These are phyloP conservation scores for Talaromyces sp. DNA, from an alignment of 2,329 filamentous ascomycete species.

Conservation along the genomic window DNA sequence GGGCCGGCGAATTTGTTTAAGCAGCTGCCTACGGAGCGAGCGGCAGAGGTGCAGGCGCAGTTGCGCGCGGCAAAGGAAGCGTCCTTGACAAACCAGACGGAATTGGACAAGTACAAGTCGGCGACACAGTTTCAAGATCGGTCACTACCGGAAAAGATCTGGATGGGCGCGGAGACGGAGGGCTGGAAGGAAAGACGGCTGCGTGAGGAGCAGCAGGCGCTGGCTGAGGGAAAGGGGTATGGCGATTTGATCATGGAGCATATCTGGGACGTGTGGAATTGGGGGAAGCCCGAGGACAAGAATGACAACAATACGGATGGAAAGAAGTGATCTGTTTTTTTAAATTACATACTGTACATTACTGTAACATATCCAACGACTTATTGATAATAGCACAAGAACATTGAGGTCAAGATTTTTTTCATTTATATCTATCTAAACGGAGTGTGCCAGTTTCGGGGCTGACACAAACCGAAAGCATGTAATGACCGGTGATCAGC, in stretches of 20 bases:
- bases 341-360: neutral
- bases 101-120: conserved; percentile 30
- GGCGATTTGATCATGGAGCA: conserved; percentile 43
- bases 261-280: conserved; percentile 45
- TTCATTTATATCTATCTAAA: neutral
- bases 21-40: conserved; percentile 29
- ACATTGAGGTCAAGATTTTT: neutral
- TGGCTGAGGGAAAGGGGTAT: conserved; percentile 41
- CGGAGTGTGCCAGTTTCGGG: neutral
- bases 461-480: neutral
- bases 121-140: conserved; percentile 26
- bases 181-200: conserved; percentile 42
- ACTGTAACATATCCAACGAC: neutral
- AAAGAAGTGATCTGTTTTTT: neutral
- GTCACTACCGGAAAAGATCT: conserved; percentile 26
- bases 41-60: conserved; percentile 28
- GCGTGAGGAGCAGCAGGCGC: conserved; percentile 38
- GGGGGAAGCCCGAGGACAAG: conserved; percentile 23
- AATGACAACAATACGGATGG: conserved; percentile 14
- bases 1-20: conserved; percentile 6
- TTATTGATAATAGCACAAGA: neutral
- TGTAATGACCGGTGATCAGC: neutral
- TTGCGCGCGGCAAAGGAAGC: conserved; percentile 21
- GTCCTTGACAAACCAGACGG: conserved; percentile 26
- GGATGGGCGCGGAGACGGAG: conserved; percentile 38